phyloP scores from a whole-genome alignment of 75 land plant species.

The Sequoia sempervirens region DNA sequence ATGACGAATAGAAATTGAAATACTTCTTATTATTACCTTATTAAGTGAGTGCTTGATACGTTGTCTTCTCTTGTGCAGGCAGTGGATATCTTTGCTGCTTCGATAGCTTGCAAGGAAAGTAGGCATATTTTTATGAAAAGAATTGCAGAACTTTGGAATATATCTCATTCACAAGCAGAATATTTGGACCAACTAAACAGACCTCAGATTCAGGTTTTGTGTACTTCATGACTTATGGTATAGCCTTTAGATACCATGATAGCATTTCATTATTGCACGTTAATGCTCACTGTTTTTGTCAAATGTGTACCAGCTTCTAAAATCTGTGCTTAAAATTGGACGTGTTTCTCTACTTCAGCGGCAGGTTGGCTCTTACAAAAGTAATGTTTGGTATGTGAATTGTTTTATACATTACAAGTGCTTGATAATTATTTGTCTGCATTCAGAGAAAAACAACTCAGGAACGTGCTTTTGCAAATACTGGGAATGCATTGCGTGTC shows the following conservation, averaged over 20 bases:
- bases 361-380: constrained; percentile 8
- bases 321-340: constrained; percentile 47
- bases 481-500: constrained; percentile 58
- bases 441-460: constrained; percentile 8
- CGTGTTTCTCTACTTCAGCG: constrained; percentile 17
- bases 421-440: neutral
- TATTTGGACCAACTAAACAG: constrained; percentile 37
- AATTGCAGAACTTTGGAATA: constrained; percentile 61
- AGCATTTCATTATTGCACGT: neutral
- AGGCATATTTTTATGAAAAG: constrained; percentile 52
- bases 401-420: neutral
- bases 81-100: constrained; percentile 83
- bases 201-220: constrained; percentile 65
- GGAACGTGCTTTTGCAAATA: constrained; percentile 53
- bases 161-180: constrained; percentile 37
- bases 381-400: neutral
- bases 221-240: neutral
- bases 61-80: constrained; percentile 42
- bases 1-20: neutral
- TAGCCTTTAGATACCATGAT: neutral
- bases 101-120: constrained; percentile 29
- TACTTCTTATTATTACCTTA: too few relatives aligned
- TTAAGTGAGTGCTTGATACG: neutral
- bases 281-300: neutral
- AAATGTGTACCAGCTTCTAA: constrained; percentile 25